Evolutionary conservation across 345 rosid genomes (phyloP).

Genomic region (Gossypium stocksii): DNA sequence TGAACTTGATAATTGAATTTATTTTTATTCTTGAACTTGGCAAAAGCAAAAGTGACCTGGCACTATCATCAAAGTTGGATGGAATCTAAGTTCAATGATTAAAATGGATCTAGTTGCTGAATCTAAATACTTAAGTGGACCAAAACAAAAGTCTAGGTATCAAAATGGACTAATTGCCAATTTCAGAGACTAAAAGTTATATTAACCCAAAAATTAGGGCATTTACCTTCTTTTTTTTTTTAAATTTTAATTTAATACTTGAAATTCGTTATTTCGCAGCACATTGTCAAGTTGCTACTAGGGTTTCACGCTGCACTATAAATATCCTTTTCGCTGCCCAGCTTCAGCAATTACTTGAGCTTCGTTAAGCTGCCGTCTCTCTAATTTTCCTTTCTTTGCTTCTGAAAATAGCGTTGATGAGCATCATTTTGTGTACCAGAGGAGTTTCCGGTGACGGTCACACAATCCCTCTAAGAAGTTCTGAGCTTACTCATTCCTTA

Average conservation of each 20-base stretch:
- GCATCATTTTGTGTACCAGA: slow-evolving; percentile 32
- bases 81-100: too few species aligned
- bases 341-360: rapidly evolving
- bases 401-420: slow-evolving; percentile 28
- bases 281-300: not conserved
- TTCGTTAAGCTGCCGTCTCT: not conserved
- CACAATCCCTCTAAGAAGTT: slow-evolving; percentile 66
- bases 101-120: too few species aligned
- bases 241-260: not conserved
- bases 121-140: too few species aligned
- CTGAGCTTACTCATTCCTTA: slow-evolving; percentile 28
- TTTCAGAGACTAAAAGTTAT: too few species aligned
- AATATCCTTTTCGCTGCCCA: not conserved
- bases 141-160: too few species aligned
- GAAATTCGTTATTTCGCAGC: not conserved
- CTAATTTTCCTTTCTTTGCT: not conserved
- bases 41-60: too few species aligned
- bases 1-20: too few species aligned
- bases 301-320: slow-evolving; percentile 18
- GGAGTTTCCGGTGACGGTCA: slow-evolving; percentile 30
- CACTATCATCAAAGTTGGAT: too few species aligned
- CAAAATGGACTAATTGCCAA: too few species aligned
- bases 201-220: too few species aligned
- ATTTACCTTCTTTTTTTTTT: not conserved
- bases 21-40: too few species aligned